Conservation (phyloP, 2,329 filamentous ascomycete species). For the Fusarium transvaalense region DNA sequence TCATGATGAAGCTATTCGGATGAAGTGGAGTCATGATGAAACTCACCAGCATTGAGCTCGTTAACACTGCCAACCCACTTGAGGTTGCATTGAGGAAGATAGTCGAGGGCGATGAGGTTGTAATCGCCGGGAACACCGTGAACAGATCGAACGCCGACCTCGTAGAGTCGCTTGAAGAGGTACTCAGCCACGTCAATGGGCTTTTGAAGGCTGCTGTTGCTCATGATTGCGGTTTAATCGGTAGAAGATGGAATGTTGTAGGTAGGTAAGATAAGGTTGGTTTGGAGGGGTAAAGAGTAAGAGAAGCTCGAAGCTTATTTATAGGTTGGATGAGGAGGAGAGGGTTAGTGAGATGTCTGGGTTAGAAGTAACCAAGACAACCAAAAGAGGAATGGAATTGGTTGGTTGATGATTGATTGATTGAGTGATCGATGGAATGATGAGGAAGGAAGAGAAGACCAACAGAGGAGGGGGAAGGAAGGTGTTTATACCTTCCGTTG, state of each 20-base stretch:
- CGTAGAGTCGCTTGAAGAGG: constrained; percentile 72
- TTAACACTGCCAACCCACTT: constrained; percentile 78
- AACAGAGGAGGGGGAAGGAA: constrained; percentile 33
- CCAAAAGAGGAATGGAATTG: constrained; percentile 34
- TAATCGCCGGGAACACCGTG: constrained; percentile 81
- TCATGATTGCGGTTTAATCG: constrained; percentile 34
- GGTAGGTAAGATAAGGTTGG: constrained; percentile 10
- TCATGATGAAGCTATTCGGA: background rate
- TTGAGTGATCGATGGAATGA: constrained; percentile 38
- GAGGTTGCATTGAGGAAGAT: constrained; percentile 68
- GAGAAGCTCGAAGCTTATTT: constrained; percentile 27
- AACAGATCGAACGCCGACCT: constrained; percentile 73
- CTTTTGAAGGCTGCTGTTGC: constrained; percentile 55
- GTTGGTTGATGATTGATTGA: constrained; percentile 30
- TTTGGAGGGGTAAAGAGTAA: constrained; percentile 15
- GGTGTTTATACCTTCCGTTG: constrained; percentile 44
- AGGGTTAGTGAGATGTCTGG: constrained; percentile 20
- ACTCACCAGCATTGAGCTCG: constrained; percentile 77
- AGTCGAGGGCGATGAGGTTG: constrained; percentile 77
- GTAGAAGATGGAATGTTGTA: background rate
- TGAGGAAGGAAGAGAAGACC: constrained; percentile 36
- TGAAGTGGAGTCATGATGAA: constrained; percentile 35
- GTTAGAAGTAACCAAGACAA: constrained; percentile 38
- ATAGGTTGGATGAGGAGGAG: constrained; percentile 7
- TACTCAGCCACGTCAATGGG: constrained; percentile 75